Evolutionary conservation across 23 red algal genomes (phyloP).

Genomic region (Gracilaria gracilis): DNA sequence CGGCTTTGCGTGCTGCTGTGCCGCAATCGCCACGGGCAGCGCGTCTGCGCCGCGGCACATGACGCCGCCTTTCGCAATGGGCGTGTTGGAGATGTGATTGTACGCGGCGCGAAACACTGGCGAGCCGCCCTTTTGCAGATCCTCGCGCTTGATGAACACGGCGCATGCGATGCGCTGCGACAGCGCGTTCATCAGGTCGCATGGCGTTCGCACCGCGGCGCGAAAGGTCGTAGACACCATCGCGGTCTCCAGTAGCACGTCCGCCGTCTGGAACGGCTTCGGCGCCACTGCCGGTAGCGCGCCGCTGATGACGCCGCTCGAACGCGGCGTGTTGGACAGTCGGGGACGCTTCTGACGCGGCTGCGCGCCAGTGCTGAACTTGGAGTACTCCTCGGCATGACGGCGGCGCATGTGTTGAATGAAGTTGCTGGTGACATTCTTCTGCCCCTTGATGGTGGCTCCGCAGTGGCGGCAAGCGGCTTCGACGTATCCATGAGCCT

Average conservation of each 20-base stretch:
- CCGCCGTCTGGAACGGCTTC: conserved; percentile 22
- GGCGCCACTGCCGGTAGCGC: background rate
- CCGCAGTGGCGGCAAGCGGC: conserved; percentile 66
- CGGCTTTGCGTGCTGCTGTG: conserved; percentile 51
- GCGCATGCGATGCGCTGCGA: conserved; percentile 24
- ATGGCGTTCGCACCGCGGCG: conserved; percentile 45
- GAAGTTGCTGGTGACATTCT: conserved; percentile 66
- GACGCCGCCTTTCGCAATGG: conserved; percentile 26
- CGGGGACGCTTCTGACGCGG: conserved; percentile 48
- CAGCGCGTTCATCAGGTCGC: conserved; percentile 17
- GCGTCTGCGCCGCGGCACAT: conserved; percentile 20
- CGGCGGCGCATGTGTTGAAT: conserved; percentile 73
- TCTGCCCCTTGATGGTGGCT: conserved; percentile 58
- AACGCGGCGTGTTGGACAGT: conserved; percentile 6
- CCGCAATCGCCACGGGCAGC: conserved; percentile 37
- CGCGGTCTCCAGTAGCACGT: conserved; percentile 36
- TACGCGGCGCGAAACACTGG: conserved; percentile 48
- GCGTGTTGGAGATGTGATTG: conserved; percentile 52
- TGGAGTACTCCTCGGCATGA: conserved; percentile 40
- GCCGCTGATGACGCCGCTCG: background rate
- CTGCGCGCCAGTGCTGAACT: conserved; percentile 25
- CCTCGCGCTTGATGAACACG: conserved; percentile 46
- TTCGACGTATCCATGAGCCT: conserved; percentile 49
- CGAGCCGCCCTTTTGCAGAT: conserved; percentile 45
- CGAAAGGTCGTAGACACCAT: conserved; percentile 42